Conservation (phyloP, 148 eudicot genomes). For the Vaccinium corymbosum region DNA sequence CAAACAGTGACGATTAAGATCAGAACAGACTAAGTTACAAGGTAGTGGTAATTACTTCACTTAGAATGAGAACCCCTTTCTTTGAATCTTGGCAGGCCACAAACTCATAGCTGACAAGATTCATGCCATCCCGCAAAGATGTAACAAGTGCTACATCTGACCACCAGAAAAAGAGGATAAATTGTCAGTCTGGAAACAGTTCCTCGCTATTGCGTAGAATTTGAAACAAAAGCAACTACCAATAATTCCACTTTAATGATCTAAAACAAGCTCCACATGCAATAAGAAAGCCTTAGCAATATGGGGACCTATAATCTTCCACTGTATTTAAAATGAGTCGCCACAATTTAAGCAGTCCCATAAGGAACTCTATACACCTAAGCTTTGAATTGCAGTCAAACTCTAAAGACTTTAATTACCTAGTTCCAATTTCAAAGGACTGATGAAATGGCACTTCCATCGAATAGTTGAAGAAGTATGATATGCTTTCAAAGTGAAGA, state of each 20-base stretch:
- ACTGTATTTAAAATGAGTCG: neutral
- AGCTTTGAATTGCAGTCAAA: neutral
- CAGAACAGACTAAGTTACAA: conserved; percentile 3
- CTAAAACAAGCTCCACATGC: neutral
- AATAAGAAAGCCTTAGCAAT: neutral
- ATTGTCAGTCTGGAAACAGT: conserved; percentile 4
- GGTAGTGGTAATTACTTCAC: conserved; percentile 52
- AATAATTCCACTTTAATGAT: neutral
- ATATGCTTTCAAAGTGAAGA: neutral
- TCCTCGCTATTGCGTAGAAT: neutral
- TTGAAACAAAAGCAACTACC: neutral
- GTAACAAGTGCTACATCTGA: conserved; percentile 91
- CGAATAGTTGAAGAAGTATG: neutral
- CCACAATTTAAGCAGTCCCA: neutral
- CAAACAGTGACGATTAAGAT: neutral
- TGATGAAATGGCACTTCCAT: neutral
- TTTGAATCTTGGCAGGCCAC: conserved; percentile 89
- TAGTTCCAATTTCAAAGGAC: neutral
- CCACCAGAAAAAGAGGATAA: conserved; percentile 7
- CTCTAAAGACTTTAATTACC: neutral
- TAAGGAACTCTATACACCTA: neutral
- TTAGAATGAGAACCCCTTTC: conserved; percentile 83
- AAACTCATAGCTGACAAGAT: conserved; percentile 88
- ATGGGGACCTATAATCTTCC: neutral
- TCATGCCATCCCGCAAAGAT: conserved; percentile 92